Conservation (phyloP, 176 grass and related monocot genomes). For the Elymus sibiricus region DNA sequence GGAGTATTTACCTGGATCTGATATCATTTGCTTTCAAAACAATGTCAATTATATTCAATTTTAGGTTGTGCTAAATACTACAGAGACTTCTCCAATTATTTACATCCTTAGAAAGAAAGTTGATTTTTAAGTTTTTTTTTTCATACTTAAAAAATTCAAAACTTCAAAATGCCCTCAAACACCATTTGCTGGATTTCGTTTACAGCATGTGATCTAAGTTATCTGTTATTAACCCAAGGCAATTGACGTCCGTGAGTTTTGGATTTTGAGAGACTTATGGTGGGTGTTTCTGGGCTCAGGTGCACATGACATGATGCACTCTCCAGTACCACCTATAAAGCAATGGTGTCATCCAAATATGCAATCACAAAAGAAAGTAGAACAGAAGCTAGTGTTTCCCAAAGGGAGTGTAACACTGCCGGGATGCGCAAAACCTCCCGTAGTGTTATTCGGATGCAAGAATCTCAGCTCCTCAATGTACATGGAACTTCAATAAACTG, state of each 20-base stretch:
- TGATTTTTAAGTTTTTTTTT: neutral
- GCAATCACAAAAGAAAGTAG: neutral
- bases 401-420: neutral
- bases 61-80: neutral
- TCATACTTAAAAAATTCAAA: too few species aligned
- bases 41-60: neutral
- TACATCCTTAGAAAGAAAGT: neutral
- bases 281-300: too few species aligned
- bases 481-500: neutral
- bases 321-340: too few species aligned
- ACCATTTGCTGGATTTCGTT: neutral
- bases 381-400: neutral
- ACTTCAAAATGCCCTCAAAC: neutral
- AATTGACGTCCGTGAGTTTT: too few species aligned
- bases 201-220: neutral
- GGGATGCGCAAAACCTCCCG: neutral
- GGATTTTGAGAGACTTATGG: too few species aligned
- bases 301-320: neutral
- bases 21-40: neutral
- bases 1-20: too few species aligned
- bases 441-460: conserved; percentile 13
- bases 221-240: neutral
- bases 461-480: neutral
- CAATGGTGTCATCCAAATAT: neutral
- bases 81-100: neutral